These are phyloP conservation scores for Arctium lappa DNA, from an alignment of 129 eudicot genomes.

Conservation along the genomic window DNA sequence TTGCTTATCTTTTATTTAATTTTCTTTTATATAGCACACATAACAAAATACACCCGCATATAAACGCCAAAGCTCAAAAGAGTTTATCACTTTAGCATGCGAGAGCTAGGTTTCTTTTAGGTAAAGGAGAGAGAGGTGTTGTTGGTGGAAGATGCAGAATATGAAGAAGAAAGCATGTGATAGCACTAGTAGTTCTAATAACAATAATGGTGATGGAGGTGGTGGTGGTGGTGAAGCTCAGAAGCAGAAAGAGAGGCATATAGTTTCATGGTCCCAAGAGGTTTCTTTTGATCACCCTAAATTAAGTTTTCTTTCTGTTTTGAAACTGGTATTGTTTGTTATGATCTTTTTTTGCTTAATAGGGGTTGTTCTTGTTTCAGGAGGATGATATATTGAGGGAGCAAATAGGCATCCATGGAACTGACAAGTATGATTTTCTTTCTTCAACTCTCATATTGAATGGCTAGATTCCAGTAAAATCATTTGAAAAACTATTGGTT, in stretches of 20 bases:
- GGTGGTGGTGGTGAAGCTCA: slow-evolving; percentile 34
- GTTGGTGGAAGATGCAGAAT: slow-evolving; percentile 37
- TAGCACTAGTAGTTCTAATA: slow-evolving; percentile 16
- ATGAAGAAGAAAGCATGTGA: slow-evolving; percentile 53
- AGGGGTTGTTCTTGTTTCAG: slow-evolving; percentile 36
- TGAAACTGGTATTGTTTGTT: background rate
- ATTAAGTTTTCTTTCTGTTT: background rate
- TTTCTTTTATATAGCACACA: slow-evolving; percentile 9
- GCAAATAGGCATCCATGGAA: slow-evolving; percentile 84
- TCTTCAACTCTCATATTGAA: background rate
- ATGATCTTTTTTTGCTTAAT: slow-evolving; percentile 7
- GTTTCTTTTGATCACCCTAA: slow-evolving; percentile 24
- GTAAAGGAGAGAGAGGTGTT: slow-evolving; percentile 24
- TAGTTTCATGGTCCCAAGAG: slow-evolving; percentile 98
- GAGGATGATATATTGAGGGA: slow-evolving; percentile 96
- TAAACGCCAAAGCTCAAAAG: slow-evolving; percentile 29
- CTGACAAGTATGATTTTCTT: slow-evolving; percentile 62
- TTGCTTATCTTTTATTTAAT: slow-evolving; percentile 8
- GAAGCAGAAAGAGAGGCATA: slow-evolving; percentile 84
- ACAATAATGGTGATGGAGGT: background rate
- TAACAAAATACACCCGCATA: slow-evolving; percentile 13
- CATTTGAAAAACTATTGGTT: background rate
- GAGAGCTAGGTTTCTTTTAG: slow-evolving; percentile 24
- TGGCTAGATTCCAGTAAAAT: background rate
- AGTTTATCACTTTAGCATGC: slow-evolving; percentile 63